phyloP scores from a whole-genome alignment of 495 filamentous ascomycete genomes.

The Venustampulla echinocandica region DNA sequence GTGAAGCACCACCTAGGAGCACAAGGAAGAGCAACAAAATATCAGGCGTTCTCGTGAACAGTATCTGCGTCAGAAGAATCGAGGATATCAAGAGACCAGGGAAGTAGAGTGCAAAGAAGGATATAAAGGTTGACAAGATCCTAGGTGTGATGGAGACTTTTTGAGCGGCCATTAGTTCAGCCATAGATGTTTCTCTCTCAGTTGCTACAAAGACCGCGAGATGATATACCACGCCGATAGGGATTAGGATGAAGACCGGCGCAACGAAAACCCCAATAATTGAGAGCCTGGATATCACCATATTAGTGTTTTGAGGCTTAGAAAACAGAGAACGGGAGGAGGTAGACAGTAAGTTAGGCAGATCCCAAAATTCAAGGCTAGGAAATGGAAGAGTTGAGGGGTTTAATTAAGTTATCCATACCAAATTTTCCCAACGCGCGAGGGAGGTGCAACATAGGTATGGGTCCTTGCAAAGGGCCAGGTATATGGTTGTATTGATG shows the following conservation, averaged over 20 bases:
- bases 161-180: slow-evolving; percentile 19
- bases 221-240: slow-evolving; percentile 20
- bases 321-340: not conserved
- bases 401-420: not conserved
- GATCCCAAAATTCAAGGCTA: not conserved
- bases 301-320: not conserved
- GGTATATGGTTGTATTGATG: slow-evolving; percentile 10
- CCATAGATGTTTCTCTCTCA: slow-evolving; percentile 15
- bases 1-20: slow-evolving; percentile 30
- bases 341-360: not conserved
- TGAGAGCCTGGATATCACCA: slow-evolving; percentile 5
- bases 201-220: slow-evolving; percentile 15
- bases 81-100: slow-evolving; percentile 35
- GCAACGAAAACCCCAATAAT: slow-evolving; percentile 10
- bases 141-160: slow-evolving; percentile 16
- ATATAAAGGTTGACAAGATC: slow-evolving; percentile 18
- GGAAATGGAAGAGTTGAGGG: not conserved
- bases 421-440: not conserved
- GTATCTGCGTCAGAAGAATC: slow-evolving; percentile 27
- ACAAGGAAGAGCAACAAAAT: slow-evolving; percentile 33
- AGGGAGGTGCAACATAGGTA: too few species aligned
- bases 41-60: slow-evolving; percentile 30
- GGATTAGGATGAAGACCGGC: slow-evolving; percentile 16
- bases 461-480: too few species aligned
- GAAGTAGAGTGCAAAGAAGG: slow-evolving; percentile 38